Conservation (phyloP, 345 rosid genomes). For the Hypericum perforatum region DNA sequence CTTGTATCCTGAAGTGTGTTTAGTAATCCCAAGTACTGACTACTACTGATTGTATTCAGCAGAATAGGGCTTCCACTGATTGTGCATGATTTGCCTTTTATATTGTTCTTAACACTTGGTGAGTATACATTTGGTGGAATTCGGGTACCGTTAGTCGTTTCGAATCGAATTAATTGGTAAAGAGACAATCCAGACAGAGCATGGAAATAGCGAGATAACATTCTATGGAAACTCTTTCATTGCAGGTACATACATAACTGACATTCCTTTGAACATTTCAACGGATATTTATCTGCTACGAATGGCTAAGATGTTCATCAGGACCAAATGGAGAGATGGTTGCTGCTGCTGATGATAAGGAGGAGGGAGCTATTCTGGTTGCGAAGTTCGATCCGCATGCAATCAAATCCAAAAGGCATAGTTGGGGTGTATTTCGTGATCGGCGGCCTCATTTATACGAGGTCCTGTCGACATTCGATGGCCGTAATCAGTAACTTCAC, state of each 20-base stretch:
- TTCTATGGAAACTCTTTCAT: constrained; percentile 84
- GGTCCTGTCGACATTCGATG: constrained; percentile 86
- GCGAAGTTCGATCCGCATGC: constrained; percentile 68
- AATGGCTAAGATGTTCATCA: constrained; percentile 21
- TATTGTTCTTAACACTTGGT: no score
- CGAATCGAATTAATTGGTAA: constrained; percentile 70
- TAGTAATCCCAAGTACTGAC: no score
- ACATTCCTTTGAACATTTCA: neutral
- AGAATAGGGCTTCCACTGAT: no score
- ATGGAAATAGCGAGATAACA: constrained; percentile 68
- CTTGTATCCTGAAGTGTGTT: no score
- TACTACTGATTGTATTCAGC: no score
- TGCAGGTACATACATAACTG: constrained; percentile 39
- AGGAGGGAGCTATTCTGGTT: constrained; percentile 65
- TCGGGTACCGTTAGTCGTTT: constrained; percentile 78
- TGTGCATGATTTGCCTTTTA: no score
- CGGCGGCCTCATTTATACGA: constrained; percentile 76
- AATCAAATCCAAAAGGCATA: constrained; percentile 60
- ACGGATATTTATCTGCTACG: neutral
- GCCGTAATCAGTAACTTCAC: constrained; percentile 23
- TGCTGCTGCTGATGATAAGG: constrained; percentile 56
- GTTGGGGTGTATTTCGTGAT: constrained; percentile 93
- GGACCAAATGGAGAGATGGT: constrained; percentile 79
- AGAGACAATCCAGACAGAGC: constrained; percentile 69
- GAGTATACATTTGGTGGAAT: neutral